phyloP scores from a whole-genome alignment of 495 filamentous ascomycete species.

The Tuber microsphaerosporum region DNA sequence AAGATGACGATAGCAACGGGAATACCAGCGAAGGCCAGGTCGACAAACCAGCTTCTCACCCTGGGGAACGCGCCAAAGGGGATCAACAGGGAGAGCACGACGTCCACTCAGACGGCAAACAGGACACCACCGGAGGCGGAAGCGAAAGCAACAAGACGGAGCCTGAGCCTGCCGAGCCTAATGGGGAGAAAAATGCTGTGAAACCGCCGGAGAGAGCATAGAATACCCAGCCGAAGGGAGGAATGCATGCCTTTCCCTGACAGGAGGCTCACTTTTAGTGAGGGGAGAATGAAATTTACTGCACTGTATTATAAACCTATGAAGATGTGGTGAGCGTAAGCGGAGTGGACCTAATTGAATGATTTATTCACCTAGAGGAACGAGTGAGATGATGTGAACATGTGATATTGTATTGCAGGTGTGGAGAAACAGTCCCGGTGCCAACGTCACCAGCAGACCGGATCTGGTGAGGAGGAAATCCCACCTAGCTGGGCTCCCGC shows the following conservation, averaged over 20 bases:
- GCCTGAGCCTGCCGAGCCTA: neutral
- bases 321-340: neutral
- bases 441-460: neutral
- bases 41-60: slow-evolving; percentile 11
- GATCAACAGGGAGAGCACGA: slow-evolving; percentile 7
- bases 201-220: slow-evolving; percentile 10
- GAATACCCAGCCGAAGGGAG: slow-evolving; percentile 6
- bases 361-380: neutral
- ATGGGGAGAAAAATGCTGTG: neutral
- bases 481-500: neutral
- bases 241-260: neutral
- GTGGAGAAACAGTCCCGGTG: neutral
- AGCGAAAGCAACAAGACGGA: neutral
- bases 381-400: neutral
- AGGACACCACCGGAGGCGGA: neutral
- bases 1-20: slow-evolving; percentile 11
- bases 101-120: slow-evolving; percentile 12
- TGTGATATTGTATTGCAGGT: neutral
- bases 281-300: neutral
- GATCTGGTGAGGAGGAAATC: neutral
- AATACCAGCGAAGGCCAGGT: slow-evolving; percentile 18
- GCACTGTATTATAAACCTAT: neutral
- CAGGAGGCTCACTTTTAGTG: neutral
- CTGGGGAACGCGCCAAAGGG: neutral
- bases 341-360: neutral